Conservation (phyloP, 148 eudicot genomes). For the Camellia granthamiana region DNA sequence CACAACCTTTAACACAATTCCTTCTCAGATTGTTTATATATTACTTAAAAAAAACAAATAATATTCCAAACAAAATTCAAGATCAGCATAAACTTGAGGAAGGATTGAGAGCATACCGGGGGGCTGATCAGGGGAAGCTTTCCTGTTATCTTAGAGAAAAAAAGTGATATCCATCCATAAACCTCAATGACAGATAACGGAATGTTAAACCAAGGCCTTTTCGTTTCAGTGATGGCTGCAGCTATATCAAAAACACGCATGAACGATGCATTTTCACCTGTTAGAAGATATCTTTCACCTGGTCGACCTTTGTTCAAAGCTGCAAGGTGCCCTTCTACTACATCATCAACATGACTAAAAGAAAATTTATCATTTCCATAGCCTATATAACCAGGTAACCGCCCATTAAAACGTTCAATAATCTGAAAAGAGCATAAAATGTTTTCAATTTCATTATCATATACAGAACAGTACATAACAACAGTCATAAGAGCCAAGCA, state of each 20-base stretch:
- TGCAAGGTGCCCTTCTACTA: slow-evolving; percentile 74
- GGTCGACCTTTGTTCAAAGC: slow-evolving; percentile 68
- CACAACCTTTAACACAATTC: background rate
- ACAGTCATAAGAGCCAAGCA: background rate
- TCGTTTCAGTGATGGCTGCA: slow-evolving; percentile 61
- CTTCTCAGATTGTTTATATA: background rate
- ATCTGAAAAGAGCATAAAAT: slow-evolving; percentile 38
- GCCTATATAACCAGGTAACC: slow-evolving; percentile 86
- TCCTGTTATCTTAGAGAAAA: slow-evolving; percentile 65
- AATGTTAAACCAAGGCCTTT: slow-evolving; percentile 55
- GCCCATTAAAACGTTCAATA: slow-evolving; percentile 75
- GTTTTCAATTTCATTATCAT: slow-evolving; percentile 4
- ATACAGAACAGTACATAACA: background rate
- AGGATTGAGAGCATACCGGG: slow-evolving; percentile 50
- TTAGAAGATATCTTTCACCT: slow-evolving; percentile 87
- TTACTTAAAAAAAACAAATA: no score
- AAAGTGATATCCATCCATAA: slow-evolving; percentile 71
- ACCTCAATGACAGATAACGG: slow-evolving; percentile 52
- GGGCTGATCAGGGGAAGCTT: slow-evolving; percentile 84
- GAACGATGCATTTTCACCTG: slow-evolving; percentile 96
- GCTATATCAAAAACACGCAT: slow-evolving; percentile 66
- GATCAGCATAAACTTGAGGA: background rate
- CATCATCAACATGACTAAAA: slow-evolving; percentile 87
- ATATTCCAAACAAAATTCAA: background rate
- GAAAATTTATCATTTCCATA: slow-evolving; percentile 57